Evolutionary conservation across 352 stramenopile genomes (phyloP).

Genomic region (Phytophthora boehmeriae): DNA sequence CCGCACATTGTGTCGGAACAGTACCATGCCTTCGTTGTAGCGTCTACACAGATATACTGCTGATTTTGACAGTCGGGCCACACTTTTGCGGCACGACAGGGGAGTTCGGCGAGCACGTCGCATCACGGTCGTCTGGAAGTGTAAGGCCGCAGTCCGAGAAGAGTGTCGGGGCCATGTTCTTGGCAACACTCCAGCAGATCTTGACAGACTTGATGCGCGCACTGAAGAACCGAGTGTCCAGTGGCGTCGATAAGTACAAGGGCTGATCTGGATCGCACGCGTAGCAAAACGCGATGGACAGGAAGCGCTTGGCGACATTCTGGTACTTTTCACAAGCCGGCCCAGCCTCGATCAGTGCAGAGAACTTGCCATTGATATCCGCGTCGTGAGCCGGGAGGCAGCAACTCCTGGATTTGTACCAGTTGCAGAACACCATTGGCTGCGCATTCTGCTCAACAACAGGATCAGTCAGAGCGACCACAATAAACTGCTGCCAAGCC

Average conservation of each 20-base stretch:
- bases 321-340: slow-evolving; percentile 73
- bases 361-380: slow-evolving; percentile 66
- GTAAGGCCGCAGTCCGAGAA: slow-evolving; percentile 73
- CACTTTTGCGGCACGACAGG: slow-evolving; percentile 57
- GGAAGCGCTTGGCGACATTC: slow-evolving; percentile 66
- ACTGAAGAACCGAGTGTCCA: slow-evolving; percentile 68
- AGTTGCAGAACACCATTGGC: slow-evolving; percentile 80
- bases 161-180: slow-evolving; percentile 46
- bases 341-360: slow-evolving; percentile 64
- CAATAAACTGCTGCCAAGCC: not conserved
- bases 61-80: slow-evolving; percentile 64
- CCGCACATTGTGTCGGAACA: slow-evolving; percentile 58
- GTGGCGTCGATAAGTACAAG: slow-evolving; percentile 40
- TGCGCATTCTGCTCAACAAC: slow-evolving; percentile 48
- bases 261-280: slow-evolving; percentile 50
- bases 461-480: not conserved
- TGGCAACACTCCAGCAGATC: slow-evolving; percentile 61
- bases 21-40: slow-evolving; percentile 48
- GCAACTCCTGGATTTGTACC: slow-evolving; percentile 65
- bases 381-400: slow-evolving; percentile 71
- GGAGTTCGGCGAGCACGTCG: slow-evolving; percentile 65
- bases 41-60: slow-evolving; percentile 60
- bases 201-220: slow-evolving; percentile 57
- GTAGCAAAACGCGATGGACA: slow-evolving; percentile 52
- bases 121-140: slow-evolving; percentile 61